Evolutionary conservation across 1,284 basidiomycete genomes (phyloP), one percentile per base, ranked within the genome.

Genomic region (Cystobasidium sp.): DNA sequence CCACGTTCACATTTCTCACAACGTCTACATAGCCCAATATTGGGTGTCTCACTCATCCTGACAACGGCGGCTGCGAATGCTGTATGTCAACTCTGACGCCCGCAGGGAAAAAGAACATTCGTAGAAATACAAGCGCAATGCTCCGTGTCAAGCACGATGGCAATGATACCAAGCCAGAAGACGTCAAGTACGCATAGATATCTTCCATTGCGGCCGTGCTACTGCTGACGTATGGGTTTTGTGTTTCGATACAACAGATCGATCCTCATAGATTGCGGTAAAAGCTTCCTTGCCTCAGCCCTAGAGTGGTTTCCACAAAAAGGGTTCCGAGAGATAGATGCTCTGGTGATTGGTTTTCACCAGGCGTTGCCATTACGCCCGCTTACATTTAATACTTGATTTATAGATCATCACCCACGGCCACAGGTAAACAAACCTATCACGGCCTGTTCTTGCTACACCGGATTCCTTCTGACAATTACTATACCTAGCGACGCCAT

Each of bases 261-360:
- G 1, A 71, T 93, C 76, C 86, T 92, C 10, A 88, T 93, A 79
- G 91, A 93, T 82, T 89, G 88, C 72, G 91, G 90, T 76, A 93
- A 91, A 84, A 91, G 87, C 77, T 93, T 91, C 82, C 88, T 88
- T 79, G 86, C 88, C 14, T 87, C 89, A 61, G 90, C 91, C 2
- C 76, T 90, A 53, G 89, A 93, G 80, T 90, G 89, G 88, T 92
- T 92, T 82, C 91, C 91, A 9, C 88, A 88, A 79, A 88, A 89
- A 79, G 86, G 87, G 12, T 82, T 93, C 66, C 85, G 91, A 75
- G 84, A 84, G 77, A 92, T 93, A 76, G 91, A 92, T 80, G 91
- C 89, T 43, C 85, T 93, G 12, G 83, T 93, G 24, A 86, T 92
- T 82, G 87, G 10, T 75, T 76, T 46, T 5, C 1, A 31, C 31